Percentiles rank a stretch among this genome's conserved stretches.
Evolutionary conservation across 306 rosid species (phyloP).

Genomic region (Bauhinia variegata): DNA sequence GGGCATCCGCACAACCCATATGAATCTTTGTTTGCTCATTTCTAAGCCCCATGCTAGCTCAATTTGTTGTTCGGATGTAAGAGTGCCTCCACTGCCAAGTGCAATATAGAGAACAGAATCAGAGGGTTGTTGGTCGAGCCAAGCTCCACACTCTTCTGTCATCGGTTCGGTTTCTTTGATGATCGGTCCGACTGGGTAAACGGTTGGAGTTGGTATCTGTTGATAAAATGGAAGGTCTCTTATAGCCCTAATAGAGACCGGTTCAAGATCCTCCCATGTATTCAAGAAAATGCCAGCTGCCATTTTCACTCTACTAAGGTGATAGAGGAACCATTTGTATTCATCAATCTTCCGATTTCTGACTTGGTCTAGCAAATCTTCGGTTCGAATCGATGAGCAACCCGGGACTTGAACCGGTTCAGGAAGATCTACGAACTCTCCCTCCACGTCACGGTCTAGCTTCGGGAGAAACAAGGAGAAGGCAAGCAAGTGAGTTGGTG

Average conservation of each 20-base stretch:
- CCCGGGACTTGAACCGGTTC: slow-evolving; percentile 51
- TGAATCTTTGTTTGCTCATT: slow-evolving; percentile 45
- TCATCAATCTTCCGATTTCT: slow-evolving; percentile 44
- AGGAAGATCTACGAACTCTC: slow-evolving; percentile 54
- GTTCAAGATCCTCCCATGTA: slow-evolving; percentile 55
- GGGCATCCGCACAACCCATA: slow-evolving; percentile 45
- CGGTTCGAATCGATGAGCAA: slow-evolving; percentile 36
- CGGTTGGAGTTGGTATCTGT: slow-evolving; percentile 29
- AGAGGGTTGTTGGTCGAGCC: slow-evolving; percentile 51
- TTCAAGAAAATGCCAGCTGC: slow-evolving; percentile 43
- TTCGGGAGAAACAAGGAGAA: slow-evolving; percentile 44
- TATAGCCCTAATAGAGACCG: slow-evolving; percentile 35
- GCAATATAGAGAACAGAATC: slow-evolving; percentile 46
- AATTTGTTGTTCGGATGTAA: slow-evolving; percentile 20
- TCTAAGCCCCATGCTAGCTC: slow-evolving; percentile 59
- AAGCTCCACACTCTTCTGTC: slow-evolving; percentile 32
- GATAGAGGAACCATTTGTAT: slow-evolving; percentile 43
- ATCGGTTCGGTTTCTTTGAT: slow-evolving; percentile 32
- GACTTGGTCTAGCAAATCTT: slow-evolving; percentile 49
- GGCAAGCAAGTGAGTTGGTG: slow-evolving; percentile 43
- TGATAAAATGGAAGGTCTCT: slow-evolving; percentile 41
- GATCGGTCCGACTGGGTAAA: slow-evolving; percentile 46
- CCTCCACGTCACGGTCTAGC: slow-evolving; percentile 50
- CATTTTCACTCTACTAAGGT: slow-evolving; percentile 37
- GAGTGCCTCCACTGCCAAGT: slow-evolving; percentile 49